Base-by-base conservation (phyloP, 495 filamentous ascomycete species). In the Lasiosphaeria hispida region DNA sequence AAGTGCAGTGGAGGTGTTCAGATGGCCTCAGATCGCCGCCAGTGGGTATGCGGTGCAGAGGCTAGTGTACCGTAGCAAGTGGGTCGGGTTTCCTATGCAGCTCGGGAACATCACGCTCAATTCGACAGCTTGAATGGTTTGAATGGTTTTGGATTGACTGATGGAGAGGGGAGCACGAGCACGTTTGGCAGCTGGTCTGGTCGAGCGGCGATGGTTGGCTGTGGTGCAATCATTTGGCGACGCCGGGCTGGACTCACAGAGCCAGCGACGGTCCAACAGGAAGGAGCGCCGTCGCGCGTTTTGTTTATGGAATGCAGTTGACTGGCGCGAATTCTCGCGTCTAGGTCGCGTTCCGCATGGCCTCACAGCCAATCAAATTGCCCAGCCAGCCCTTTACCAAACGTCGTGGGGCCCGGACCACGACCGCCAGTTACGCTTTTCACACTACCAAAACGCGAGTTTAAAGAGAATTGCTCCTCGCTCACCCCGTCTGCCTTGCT, bases 191-290 rank as follows among this genome's bases (percentile, higher is more conserved):
- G 45, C 33, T 14, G 35, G 44, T 23, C 18, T 23, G 17, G 44
- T 23, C 44, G 15, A 40, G 4, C 39, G 51, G 37, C 14, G 45
- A 34, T 53, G 47, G 58, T 55, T 50, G 44, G 45, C 19, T 51
- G 35, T 30, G 44, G 34, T 11, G 23, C 53, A 38, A 23, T 55
- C 40, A n/a, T 38, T 37, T 48, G 34, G 42, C 30, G 53, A 48
- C 34, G 30, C 41, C 18, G 23, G 23, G 47, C 15, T 45, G 42
- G 42, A 18, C n/a, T 30, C 23, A 6, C n/a, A 10, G 19, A n/a
- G 15, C 33, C 53, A 39, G 39, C 23, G 33, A 44, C 58, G 18
- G 58, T 49, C 64, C 64, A 67, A 67, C 64, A 38, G 53, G 61
- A 60, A 44, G 41, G 48, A 10, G 58, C 55, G 39, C 10, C 40